Conservation (phyloP, 1,284 basidiomycete species). For the Inonotus hispidus region DNA sequence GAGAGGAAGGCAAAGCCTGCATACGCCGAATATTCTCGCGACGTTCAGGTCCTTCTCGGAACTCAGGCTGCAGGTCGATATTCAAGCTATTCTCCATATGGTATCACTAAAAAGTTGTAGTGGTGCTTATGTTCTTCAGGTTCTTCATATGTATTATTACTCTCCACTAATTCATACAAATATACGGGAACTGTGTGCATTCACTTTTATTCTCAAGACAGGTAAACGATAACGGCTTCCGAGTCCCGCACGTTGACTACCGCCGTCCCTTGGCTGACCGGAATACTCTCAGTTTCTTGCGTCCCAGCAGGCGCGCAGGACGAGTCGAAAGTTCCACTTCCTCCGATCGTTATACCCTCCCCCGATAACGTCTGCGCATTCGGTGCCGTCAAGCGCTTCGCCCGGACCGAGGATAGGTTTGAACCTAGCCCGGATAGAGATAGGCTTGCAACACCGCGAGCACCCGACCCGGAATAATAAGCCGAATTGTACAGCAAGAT, state of each 20-base stretch:
- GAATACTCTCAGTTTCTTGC: slow-evolving; percentile 28
- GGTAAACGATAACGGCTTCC: slow-evolving; percentile 36
- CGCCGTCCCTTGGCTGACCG: slow-evolving; percentile 26
- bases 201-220: neutral
- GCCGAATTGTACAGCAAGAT: slow-evolving; percentile 35
- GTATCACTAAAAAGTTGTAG: neutral
- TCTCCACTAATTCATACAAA: neutral
- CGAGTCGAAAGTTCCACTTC: slow-evolving; percentile 29
- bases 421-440: slow-evolving; percentile 29
- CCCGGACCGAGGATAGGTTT: slow-evolving; percentile 14
- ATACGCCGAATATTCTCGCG: neutral
- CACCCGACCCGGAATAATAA: slow-evolving; percentile 33
- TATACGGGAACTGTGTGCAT: neutral
- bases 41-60: neutral
- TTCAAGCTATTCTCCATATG: neutral
- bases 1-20: neutral
- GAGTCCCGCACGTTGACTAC: slow-evolving; percentile 33
- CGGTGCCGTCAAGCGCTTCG: slow-evolving; percentile 35
- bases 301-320: slow-evolving; percentile 28
- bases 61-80: neutral
- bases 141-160: neutral
- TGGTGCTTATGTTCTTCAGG: neutral
- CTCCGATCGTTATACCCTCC: slow-evolving; percentile 36
- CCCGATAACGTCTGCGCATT: slow-evolving; percentile 33
- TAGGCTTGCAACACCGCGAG: slow-evolving; percentile 28